These are phyloP conservation scores for Mortierella sp. DNA, from an alignment of 371 early-diverging fungal species.

Conservation along the genomic window DNA sequence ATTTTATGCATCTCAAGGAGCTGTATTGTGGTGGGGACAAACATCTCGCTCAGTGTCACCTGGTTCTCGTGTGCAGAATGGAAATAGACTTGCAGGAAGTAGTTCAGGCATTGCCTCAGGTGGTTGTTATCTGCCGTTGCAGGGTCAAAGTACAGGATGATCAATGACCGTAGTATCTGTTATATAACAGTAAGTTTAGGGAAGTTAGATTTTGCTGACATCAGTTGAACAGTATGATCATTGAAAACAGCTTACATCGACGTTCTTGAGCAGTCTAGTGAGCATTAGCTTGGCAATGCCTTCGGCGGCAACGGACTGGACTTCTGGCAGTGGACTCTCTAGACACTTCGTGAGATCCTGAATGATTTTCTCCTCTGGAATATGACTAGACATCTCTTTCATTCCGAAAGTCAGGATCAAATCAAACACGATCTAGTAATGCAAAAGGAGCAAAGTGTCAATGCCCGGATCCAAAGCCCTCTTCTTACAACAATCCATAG, in stretches of 20 bases:
- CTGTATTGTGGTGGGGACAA: conserved; percentile 32
- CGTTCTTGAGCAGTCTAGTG: conserved; percentile 60
- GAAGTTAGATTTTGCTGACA: too few relatives aligned
- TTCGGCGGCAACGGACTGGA: conserved; percentile 70
- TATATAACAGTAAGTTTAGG: not conserved
- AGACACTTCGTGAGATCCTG: conserved; percentile 48
- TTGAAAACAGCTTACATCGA: too few relatives aligned
- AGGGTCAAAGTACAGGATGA: conserved; percentile 85
- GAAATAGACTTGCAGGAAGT: conserved; percentile 88
- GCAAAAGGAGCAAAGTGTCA: too few relatives aligned
- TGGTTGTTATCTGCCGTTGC: conserved; percentile 68
- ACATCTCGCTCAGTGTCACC: conserved; percentile 29
- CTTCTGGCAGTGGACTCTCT: conserved; percentile 59
- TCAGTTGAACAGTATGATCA: too few relatives aligned
- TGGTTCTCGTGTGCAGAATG: conserved; percentile 80
- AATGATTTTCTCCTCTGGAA: conserved; percentile 50
- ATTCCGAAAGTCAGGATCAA: conserved; percentile 68
- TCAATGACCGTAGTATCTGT: conserved; percentile 74
- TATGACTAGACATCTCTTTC: conserved; percentile 52
- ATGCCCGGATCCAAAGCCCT: too few relatives aligned
- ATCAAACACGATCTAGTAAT: conserved; percentile 74
- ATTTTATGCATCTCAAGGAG: conserved; percentile 36
- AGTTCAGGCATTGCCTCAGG: conserved; percentile 83
- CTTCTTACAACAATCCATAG: conserved; percentile 27
- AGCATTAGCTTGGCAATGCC: conserved; percentile 77